Evolutionary conservation across 2,329 filamentous ascomycete genomes (phyloP), one percentile per base, ranked within the genome.

Genomic region (Fusarium secorum): DNA sequence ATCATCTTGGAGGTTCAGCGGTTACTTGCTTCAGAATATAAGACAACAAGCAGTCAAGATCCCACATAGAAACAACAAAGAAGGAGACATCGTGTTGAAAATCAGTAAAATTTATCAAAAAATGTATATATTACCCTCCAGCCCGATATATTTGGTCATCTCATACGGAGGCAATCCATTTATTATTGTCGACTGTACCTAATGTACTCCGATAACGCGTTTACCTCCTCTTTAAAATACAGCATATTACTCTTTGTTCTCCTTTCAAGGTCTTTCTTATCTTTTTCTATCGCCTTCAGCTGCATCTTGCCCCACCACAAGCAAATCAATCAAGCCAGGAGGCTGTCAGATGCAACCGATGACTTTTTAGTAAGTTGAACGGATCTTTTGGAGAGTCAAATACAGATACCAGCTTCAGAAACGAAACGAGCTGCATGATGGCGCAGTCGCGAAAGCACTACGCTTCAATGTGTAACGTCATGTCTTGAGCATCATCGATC

Each of bases 311-410:
- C 53, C 33, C 33, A 41, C 45, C 42, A 35, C 26, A 14, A 38
- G 35, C 26, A 51, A 39, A 66, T 45, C 49, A 64, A 36, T 42
- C 53, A 59, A 60, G 30, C 46, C 53, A 52, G 58, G 42, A 45
- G 65, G 49, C 51, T 61, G 18, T 51, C 48, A 51, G 32, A 51
- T 36, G 60, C 26, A 60, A 58, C 28, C 51, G 35, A 49, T 53
- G 36, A 36, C 26, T 51, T 48, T 49, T 55, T 45, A 41, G 46
- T 42, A 68, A 53, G 61, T n/a, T 46, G 59, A 49, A 66, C 15
- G 60, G 52, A 28, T 65, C 60, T 58, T 64, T 61, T 75, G 62
- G 72, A 42, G 62, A 64, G 65, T 48, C 60, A 36, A 56, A 60
- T 46, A 42, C 36, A 38, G 13, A 53, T 35, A 54, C 46, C 44